Evolutionary conservation across 352 stramenopile species (phyloP), one percentile per base, ranked within the genome.

Genomic region (Pilasporangium apinafurcum): DNA sequence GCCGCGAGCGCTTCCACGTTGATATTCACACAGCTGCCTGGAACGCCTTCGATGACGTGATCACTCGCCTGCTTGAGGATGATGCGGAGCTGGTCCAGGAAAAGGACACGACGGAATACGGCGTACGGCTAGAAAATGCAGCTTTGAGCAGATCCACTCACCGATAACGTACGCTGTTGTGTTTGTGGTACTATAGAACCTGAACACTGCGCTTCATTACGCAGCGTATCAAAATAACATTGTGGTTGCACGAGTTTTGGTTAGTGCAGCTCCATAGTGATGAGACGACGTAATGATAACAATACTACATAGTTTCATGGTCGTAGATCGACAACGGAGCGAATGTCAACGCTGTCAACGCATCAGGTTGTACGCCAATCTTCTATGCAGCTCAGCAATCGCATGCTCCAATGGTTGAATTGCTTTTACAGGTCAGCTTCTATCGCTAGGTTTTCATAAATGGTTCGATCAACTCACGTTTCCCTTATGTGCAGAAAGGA

Each of bases 371-470:
- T 42, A 86, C 79, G 2, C 55, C 79, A 21, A 41, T 89, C 13
- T 89, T 89, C 50, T 76, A 82, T n/a, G 79, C 76, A 1, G 52
- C 61, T 2, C 77, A 89, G 48, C 73, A 89, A 53, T 74, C 68
- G 3, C 61, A 63, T 13, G 14, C 53, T 3, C 36, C 44, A 3
- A 69, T 83, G 2, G 68, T 81, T 30, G 37, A 64, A 13, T 36
- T 83, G 4, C 40, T 89, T 6, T 48, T 89, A 4, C 54, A 86
- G 65, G 76, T 83, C 37, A 10, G 10, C 1, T 22, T 18, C 8
- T 1, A 6, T 24, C 20, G 37, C 13, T 26, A 33, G 6, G 14
- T 5, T 8, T 13, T n/a, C 2, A 1, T 20, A 8, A 10, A 38
- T 18, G 33, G 33, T 28, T 28, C 28, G 9, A 38, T 20, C 14